Base-by-base conservation (phyloP, 2,329 filamentous ascomycete genomes). In the Cordyceps javanica region DNA sequence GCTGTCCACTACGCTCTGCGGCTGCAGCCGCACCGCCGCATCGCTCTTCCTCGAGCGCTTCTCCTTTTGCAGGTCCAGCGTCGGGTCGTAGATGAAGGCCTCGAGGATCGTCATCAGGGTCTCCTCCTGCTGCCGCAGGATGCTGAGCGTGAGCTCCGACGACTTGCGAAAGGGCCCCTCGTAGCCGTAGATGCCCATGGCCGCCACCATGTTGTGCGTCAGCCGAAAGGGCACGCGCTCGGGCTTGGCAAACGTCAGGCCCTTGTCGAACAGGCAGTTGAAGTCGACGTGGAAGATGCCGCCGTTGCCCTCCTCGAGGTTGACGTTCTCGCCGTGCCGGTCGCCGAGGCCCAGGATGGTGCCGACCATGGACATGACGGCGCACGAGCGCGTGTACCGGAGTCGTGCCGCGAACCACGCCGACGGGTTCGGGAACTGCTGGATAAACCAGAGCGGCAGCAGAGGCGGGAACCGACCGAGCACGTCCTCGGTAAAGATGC, bases 331-430 rank as follows among this genome's bases (percentile, higher is more conserved):
- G 59, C 93, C 93, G 73, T 99, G 94, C 4, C 94, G 87, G 72
- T 99, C 94, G 39, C 94, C 94, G 0, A 99, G 79, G 0, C 89
- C 94, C 5, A 99, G 82, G 50, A 97, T 92, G 58, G 96, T 95
- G 51, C 94, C 94, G 5, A 96, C 91, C 83, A 99, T 99, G n/a
- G 91, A 96, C 92, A 99, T 99, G 63, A 99, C 94, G 11, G 95
- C 94, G 66, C 90, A 93, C 1, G 94, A 96, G 4, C 94, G 85
- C 2, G 94, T 95, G 73, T 97, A 99, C 48, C 87, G 84, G 45
- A 97, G 79, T 8, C 94, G 85, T 10, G 93, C 92, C 2, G 86
- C 82, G 71, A 99, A 95, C 94, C 94, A 99, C 1, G 87, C 81
- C 13, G 90, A 90, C 4, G 95, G 92, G 67, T 96, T 91, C 0